phyloP scores from a whole-genome alignment of 805 yeast genomes.

The Kodamaea kaohsiungensis region DNA sequence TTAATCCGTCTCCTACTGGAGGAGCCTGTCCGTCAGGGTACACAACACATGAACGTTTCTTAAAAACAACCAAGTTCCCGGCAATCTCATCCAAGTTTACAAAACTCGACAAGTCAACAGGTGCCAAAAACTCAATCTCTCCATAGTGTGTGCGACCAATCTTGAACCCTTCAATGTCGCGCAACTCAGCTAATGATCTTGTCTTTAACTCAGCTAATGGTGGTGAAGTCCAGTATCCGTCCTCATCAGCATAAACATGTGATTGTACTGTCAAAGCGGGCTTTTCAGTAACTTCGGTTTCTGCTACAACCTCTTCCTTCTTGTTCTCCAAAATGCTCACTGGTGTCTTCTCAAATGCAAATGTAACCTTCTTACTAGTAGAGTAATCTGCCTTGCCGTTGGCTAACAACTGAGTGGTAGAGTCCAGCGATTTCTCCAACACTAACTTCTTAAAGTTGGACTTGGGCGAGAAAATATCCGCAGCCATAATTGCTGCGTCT shows the following conservation, averaged over 20 bases:
- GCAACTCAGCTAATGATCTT: constrained; percentile 62
- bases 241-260: constrained; percentile 46
- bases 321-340: neutral
- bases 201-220: constrained; percentile 60
- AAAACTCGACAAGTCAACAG: constrained; percentile 79
- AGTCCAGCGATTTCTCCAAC: constrained; percentile 44
- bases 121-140: constrained; percentile 68
- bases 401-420: constrained; percentile 8
- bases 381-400: constrained; percentile 13
- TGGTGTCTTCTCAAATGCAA: constrained; percentile 19
- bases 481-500: constrained; percentile 66
- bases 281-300: neutral
- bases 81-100: constrained; percentile 62
- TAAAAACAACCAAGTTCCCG: constrained; percentile 64
- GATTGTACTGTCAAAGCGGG: neutral
- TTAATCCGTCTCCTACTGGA: constrained; percentile 75
- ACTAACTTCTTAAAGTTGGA: constrained; percentile 54
- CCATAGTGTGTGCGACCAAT: constrained; percentile 85
- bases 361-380: constrained; percentile 32
- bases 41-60: constrained; percentile 58
- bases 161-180: constrained; percentile 60
- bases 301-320: constrained; percentile 3
- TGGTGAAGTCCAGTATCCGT: constrained; percentile 90
- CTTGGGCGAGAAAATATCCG: constrained; percentile 72
- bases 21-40: constrained; percentile 76